These are phyloP conservation scores for Pyrus communis DNA, from an alignment of 306 rosid species.

Conservation along the genomic window DNA sequence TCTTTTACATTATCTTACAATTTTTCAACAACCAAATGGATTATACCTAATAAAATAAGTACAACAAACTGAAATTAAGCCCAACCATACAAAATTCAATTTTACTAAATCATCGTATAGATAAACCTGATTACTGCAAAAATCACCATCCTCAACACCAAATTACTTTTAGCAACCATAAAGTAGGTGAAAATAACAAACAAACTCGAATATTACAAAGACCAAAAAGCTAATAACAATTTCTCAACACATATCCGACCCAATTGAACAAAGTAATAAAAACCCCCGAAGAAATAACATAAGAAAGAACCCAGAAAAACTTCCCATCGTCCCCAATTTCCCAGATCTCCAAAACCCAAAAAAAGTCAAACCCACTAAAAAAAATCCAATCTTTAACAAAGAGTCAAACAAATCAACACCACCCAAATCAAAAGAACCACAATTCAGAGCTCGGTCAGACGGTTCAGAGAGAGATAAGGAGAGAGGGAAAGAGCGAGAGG, in stretches of 20 bases:
- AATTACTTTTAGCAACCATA: neutral
- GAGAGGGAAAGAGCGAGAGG: neutral
- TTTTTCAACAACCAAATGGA: neutral
- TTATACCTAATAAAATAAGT: neutral
- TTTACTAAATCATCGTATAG: neutral
- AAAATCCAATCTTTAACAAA: neutral
- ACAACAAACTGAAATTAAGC: neutral
- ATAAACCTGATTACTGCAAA: neutral
- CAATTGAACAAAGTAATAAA: constrained; percentile 1
- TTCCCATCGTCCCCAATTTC: constrained; percentile 9
- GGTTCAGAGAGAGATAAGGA: neutral
- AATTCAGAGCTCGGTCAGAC: neutral
- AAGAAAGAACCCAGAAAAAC: neutral
- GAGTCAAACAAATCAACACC: constrained; percentile 2
- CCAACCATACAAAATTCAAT: neutral
- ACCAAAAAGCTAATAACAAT: constrained; percentile 3
- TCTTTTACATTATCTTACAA: neutral
- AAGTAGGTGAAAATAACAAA: constrained; percentile 1
- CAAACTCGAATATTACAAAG: constrained; percentile 1
- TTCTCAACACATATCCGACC: neutral
- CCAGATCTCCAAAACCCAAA: constrained; percentile 31
- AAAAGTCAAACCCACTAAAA: neutral
- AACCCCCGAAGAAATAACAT: constrained; percentile 4
- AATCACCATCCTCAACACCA: neutral
- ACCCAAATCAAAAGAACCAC: neutral